phyloP scores from a whole-genome alignment of 495 filamentous ascomycete species.

The Penicillium pulvis region DNA sequence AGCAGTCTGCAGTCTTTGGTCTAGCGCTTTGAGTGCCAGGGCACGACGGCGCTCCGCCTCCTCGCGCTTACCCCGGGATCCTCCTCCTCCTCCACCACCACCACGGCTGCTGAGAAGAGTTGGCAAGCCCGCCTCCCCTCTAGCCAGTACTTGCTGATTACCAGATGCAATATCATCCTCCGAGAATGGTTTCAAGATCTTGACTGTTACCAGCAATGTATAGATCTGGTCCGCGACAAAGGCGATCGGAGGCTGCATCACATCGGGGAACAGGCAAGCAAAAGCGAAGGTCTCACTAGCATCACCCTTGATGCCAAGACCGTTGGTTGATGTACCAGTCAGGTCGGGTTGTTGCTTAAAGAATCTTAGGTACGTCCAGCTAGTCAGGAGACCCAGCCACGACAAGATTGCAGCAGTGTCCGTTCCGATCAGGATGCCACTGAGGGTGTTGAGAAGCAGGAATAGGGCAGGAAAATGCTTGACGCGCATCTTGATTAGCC shows the following conservation, averaged over 20 bases:
- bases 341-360: slow-evolving; percentile 77
- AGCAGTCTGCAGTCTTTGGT: slow-evolving; percentile 86
- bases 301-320: slow-evolving; percentile 68
- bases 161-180: slow-evolving; percentile 80
- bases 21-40: slow-evolving; percentile 84
- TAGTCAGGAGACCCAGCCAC: slow-evolving; percentile 78
- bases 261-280: slow-evolving; percentile 91
- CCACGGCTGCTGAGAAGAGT: slow-evolving; percentile 54
- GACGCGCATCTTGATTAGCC: slow-evolving; percentile 85
- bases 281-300: slow-evolving; percentile 95
- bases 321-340: slow-evolving; percentile 54
- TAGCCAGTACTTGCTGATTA: slow-evolving; percentile 67
- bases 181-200: slow-evolving; percentile 84
- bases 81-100: slow-evolving; percentile 44
- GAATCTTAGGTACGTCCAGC: slow-evolving; percentile 97
- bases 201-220: slow-evolving; percentile 67
- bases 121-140: slow-evolving; percentile 68
- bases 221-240: slow-evolving; percentile 75
- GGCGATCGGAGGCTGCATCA: slow-evolving; percentile 74
- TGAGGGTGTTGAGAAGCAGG: slow-evolving; percentile 73
- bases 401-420: slow-evolving; percentile 80
- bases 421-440: slow-evolving; percentile 80
- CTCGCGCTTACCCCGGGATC: slow-evolving; percentile 65
- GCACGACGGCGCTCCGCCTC: slow-evolving; percentile 91
- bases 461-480: slow-evolving; percentile 93